Evolutionary conservation across 2,329 filamentous ascomycete species (phyloP).

Genomic region (Calonectria honghensis): DNA sequence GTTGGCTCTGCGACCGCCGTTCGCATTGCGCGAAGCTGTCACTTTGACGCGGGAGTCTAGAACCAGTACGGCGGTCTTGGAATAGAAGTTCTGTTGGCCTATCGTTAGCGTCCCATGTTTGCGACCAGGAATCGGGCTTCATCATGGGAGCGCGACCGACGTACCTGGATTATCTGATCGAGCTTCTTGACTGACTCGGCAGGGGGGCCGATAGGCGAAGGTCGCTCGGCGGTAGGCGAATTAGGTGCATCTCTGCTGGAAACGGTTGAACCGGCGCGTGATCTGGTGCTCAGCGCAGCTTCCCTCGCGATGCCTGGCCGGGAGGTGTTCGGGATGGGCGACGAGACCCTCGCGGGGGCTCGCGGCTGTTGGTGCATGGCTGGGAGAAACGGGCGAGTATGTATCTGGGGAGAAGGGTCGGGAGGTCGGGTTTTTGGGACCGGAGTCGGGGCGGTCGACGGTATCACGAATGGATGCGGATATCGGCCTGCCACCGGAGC

Average conservation of each 20-base stretch:
- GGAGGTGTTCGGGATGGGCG: conserved; percentile 83
- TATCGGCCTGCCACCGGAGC: conserved; percentile 58
- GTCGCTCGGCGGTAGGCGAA: conserved; percentile 69
- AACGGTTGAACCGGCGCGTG: conserved; percentile 66
- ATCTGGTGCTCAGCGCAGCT: conserved; percentile 63
- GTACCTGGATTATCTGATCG: conserved; percentile 94
- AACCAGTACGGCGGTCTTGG: conserved; percentile 89
- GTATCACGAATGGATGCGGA: conserved; percentile 57
- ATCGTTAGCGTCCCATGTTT: conserved; percentile 39
- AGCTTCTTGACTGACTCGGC: conserved; percentile 85
- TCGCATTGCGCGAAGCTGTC: conserved; percentile 66
- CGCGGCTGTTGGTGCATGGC: conserved; percentile 94
- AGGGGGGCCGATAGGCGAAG: conserved; percentile 69
- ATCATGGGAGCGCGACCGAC: conserved; percentile 26
- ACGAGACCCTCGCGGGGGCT: conserved; percentile 81
- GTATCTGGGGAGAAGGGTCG: conserved; percentile 34
- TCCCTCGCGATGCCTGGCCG: conserved; percentile 86
- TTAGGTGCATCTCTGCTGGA: conserved; percentile 63
- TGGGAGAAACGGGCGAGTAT: conserved; percentile 25
- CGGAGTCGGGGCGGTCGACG: conserved; percentile 40
- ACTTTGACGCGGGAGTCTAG: conserved; percentile 87
- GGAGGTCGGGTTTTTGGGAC: conserved; percentile 23
- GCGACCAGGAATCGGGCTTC: background rate
- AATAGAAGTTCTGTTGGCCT: conserved; percentile 85
- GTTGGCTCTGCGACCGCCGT: conserved; percentile 78